These are phyloP conservation scores for Cucurbita pepo DNA, from an alignment of 306 rosid genomes.

Conservation along the genomic window DNA sequence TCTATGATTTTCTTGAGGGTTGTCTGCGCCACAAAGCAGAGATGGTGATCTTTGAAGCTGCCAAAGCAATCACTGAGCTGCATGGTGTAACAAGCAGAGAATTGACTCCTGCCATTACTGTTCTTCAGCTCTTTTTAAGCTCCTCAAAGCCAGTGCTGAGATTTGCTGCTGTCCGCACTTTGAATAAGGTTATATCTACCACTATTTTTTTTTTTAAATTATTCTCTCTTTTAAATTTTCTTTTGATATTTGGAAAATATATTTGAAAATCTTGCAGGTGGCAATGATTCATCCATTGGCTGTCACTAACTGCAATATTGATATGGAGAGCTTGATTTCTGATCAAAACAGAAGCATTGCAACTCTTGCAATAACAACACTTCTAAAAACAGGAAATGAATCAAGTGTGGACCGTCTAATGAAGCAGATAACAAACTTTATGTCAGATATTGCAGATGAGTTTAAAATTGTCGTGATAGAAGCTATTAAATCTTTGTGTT, in stretches of 20 bases:
- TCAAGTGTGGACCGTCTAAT: conserved; percentile 93
- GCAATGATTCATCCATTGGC: conserved; percentile 99
- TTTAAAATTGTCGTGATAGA: conserved; percentile 96
- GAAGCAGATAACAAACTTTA: conserved; percentile 96
- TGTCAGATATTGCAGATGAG: conserved; percentile 98
- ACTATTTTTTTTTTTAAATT: background rate
- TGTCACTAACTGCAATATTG: conserved; percentile 96
- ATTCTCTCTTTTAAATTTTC: background rate
- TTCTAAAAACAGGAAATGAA: conserved; percentile 96
- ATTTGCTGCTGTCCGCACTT: conserved; percentile 98
- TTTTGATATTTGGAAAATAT: background rate
- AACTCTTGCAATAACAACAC: conserved; percentile 94
- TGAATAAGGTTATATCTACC: conserved; percentile 54
- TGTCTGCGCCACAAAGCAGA: conserved; percentile 98
- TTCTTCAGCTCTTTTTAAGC: conserved; percentile 94
- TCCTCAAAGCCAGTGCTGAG: conserved; percentile 95
- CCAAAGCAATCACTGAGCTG: conserved; percentile 92
- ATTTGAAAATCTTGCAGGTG: conserved; percentile 39
- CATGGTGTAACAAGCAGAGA: conserved; percentile 80
- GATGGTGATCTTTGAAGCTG: conserved; percentile 98
- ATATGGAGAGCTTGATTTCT: conserved; percentile 92
- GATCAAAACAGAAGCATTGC: conserved; percentile 98
- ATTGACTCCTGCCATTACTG: conserved; percentile 90
- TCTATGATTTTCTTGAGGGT: conserved; percentile 90
- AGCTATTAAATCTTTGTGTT: conserved; percentile 88